Evolutionary conservation across 495 filamentous ascomycete genomes (phyloP).

Genomic region (Durotheca rogersii): DNA sequence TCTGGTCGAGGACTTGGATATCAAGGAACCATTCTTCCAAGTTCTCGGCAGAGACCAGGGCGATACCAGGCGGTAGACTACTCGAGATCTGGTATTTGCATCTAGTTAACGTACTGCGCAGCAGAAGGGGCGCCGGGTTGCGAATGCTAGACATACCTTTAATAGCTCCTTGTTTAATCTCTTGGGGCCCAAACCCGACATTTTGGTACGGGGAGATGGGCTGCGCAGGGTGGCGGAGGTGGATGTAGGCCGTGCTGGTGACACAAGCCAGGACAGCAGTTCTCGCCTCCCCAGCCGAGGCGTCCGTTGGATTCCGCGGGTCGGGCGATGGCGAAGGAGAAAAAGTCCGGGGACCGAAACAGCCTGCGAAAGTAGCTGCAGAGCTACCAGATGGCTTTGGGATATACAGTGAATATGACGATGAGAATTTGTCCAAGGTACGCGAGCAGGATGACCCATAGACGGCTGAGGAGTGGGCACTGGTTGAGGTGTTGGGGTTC

Average conservation of each 20-base stretch:
- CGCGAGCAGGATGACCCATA: no score
- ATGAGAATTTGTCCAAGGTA: no score
- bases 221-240: constrained; percentile 5
- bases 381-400: constrained; percentile 2
- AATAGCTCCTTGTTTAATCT: constrained; percentile 53
- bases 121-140: background rate
- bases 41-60: constrained; percentile 74
- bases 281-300: background rate
- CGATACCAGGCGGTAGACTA: constrained; percentile 68
- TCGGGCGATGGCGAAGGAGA: constrained; percentile 1
- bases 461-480: background rate
- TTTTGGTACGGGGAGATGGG: constrained; percentile 19
- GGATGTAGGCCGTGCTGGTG: background rate
- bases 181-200: constrained; percentile 51
- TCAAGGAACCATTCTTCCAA: constrained; percentile 92
- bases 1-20: constrained; percentile 84
- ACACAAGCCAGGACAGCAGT: background rate
- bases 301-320: background rate
- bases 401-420: constrained; percentile 1
- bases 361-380: constrained; percentile 9
- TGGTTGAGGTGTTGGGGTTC: background rate
- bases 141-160: constrained; percentile 44
- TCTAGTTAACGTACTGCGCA: constrained; percentile 8
- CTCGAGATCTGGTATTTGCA: constrained; percentile 49
- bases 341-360: constrained; percentile 3